A percentile compares a stretch with the other conserved stretches of the same genome.
Conservation (phyloP, 2,329 filamentous ascomycete genomes). For the Colletotrichum tabaci region DNA sequence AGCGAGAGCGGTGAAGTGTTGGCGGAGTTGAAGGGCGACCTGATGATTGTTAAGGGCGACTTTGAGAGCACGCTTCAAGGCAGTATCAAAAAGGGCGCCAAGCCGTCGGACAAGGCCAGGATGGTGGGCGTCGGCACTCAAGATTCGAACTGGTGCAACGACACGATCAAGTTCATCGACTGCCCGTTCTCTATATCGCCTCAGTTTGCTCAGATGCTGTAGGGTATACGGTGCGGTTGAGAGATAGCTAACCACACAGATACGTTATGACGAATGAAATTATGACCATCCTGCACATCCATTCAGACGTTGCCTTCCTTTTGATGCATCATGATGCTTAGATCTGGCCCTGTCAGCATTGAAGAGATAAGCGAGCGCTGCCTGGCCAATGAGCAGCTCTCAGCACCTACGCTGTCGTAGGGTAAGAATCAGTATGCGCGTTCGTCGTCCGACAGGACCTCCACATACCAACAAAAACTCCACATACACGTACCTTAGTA, state of each 20-base stretch:
- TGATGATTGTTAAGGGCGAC: slow-evolving; percentile 49
- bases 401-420: neutral
- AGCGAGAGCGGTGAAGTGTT: slow-evolving; percentile 47
- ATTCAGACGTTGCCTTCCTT: neutral
- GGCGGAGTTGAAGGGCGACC: slow-evolving; percentile 48
- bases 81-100: slow-evolving; percentile 36
- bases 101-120: slow-evolving; percentile 43
- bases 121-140: slow-evolving; percentile 48
- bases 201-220: slow-evolving; percentile 36
- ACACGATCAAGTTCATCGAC: slow-evolving; percentile 49
- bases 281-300: slow-evolving; percentile 5
- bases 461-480: too few species aligned
- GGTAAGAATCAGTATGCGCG: neutral
- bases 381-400: neutral
- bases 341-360: neutral
- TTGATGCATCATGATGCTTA: slow-evolving; percentile 24
- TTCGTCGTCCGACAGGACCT: too few species aligned
- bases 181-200: slow-evolving; percentile 36
- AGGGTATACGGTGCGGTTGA: neutral
- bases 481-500: too few species aligned
- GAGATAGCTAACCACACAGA: neutral
- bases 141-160: slow-evolving; percentile 48
- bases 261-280: slow-evolving; percentile 32
- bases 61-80: slow-evolving; percentile 50
- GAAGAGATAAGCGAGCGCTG: slow-evolving; percentile 7